These are phyloP conservation scores for Penicillium odoratum DNA, from an alignment of 495 filamentous ascomycete species.

Conservation along the genomic window DNA sequence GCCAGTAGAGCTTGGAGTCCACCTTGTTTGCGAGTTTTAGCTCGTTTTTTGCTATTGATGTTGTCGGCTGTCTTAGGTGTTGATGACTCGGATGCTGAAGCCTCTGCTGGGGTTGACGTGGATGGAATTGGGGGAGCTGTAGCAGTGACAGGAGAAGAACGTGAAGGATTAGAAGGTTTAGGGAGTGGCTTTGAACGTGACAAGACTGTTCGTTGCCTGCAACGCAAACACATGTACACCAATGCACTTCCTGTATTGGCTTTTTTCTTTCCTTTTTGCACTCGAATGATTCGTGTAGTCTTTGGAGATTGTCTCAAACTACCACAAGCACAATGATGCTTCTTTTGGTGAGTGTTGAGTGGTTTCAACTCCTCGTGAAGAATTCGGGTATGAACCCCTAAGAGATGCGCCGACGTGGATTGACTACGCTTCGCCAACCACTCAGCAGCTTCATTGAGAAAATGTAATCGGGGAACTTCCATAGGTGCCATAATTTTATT, in stretches of 20 bases:
- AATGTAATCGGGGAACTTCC: conserved; percentile 40
- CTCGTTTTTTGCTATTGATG: conserved; percentile 58
- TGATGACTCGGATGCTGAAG: conserved; percentile 2
- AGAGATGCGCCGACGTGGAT: conserved; percentile 50
- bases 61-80: conserved; percentile 40
- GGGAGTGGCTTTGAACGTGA: conserved; percentile 1
- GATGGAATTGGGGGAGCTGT: conserved; percentile 1
- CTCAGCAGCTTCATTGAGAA: conserved; percentile 47
- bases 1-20: conserved; percentile 59
- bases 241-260: conserved; percentile 17
- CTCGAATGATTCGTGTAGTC: conserved; percentile 36
- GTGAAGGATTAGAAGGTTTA: conserved; percentile 11
- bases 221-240: conserved; percentile 43
- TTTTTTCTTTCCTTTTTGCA: conserved; percentile 19
- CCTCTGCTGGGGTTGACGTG: conserved; percentile 7
- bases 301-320: conserved; percentile 41
- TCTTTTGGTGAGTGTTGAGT: conserved; percentile 39
- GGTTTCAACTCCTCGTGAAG: conserved; percentile 40
- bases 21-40: conserved; percentile 58
- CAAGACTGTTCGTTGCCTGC: conserved; percentile 34
- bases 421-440: conserved; percentile 42
- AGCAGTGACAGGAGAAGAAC: conserved; percentile 13
- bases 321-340: conserved; percentile 53
- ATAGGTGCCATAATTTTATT: conserved; percentile 28
- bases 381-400: conserved; percentile 42